Base-by-base conservation (phyloP, 805 yeast species). In the Metschnikowia rubicola region DNA sequence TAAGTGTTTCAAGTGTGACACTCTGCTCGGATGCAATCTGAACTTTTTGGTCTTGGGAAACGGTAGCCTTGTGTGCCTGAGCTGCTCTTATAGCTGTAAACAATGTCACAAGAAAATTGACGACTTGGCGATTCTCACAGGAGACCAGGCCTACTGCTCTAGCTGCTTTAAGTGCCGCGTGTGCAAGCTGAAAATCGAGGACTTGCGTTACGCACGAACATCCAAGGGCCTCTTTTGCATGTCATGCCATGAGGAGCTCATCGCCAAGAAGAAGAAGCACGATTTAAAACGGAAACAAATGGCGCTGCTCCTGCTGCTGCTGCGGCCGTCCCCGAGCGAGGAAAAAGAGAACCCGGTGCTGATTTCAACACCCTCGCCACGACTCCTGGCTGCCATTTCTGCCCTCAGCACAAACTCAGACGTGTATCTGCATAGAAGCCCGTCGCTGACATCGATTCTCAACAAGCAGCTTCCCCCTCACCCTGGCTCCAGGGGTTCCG, bases 81-180 rank as follows among this genome's bases (percentile, higher is more conserved):
- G 85, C 47, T 92, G 99, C 65, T 87, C 96, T n/a, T 95, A 92
- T 63, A 79, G 84, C 37, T 92, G 99, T 66, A 81, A 81, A 56
- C 81, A 83, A 49, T 92, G 99, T 73, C 79, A 81, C 41, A 85
- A 84, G 61, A 87, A 88, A 63, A 94, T 92, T 52, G 92, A 87
- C 56, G 97, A 92, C 64, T 75, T 89, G 71, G 98, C 99, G 11
- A 91, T 94, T 30, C 73, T 92, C 31, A 90, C 98, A 1, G 96
- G 97, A 26, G 95, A 94, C 58, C 92, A 88, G 62, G 97, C 98
- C 3, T 94, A 88, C 65, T 94, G 98, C 65, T 81, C 95, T 8
- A 75, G 77, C 41, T 92, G 99, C 66, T 94, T 92, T 70, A 82
- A 82, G 58, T 92, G 99, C 66, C 80, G 92, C 42, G 84, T 88